Conservation (phyloP, 2,329 filamentous ascomycete species). For the Microsporum canis region DNA sequence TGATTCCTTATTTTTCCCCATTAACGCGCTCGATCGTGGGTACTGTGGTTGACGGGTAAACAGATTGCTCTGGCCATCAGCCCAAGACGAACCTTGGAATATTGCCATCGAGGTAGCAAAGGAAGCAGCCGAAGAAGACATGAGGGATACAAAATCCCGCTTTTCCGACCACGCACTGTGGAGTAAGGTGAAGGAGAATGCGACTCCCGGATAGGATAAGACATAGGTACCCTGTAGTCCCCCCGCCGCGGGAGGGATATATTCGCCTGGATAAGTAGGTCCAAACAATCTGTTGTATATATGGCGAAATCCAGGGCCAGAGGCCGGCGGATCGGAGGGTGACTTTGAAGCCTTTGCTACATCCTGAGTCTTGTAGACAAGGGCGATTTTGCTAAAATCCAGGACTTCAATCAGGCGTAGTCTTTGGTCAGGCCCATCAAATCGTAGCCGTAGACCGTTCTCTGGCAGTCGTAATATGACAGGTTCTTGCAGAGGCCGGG, state of each 20-base stretch:
- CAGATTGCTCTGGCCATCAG: slow-evolving; percentile 62
- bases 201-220: slow-evolving; percentile 85
- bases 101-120: slow-evolving; percentile 79
- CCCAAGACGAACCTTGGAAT: slow-evolving; percentile 84
- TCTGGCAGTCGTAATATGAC: slow-evolving; percentile 64
- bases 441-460: slow-evolving; percentile 81
- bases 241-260: slow-evolving; percentile 52
- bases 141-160: slow-evolving; percentile 71
- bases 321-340: slow-evolving; percentile 20
- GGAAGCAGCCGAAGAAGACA: slow-evolving; percentile 66
- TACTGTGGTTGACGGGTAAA: slow-evolving; percentile 66
- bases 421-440: slow-evolving; percentile 87
- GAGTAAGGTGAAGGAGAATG: slow-evolving; percentile 77
- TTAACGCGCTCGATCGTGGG: slow-evolving; percentile 58
- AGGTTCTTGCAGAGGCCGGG: slow-evolving; percentile 61
- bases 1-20: slow-evolving; percentile 61
- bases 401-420: slow-evolving; percentile 81
- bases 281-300: slow-evolving; percentile 91
- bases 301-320: slow-evolving; percentile 69
- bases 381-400: slow-evolving; percentile 74
- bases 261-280: slow-evolving; percentile 89
- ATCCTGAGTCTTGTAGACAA: slow-evolving; percentile 72
- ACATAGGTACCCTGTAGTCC: slow-evolving; percentile 64
- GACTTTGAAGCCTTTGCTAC: slow-evolving; percentile 50
- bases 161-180: slow-evolving; percentile 60